These are phyloP conservation scores for Eucalyptus camaldulensis DNA, from an alignment of 345 rosid genomes.

Conservation along the genomic window DNA sequence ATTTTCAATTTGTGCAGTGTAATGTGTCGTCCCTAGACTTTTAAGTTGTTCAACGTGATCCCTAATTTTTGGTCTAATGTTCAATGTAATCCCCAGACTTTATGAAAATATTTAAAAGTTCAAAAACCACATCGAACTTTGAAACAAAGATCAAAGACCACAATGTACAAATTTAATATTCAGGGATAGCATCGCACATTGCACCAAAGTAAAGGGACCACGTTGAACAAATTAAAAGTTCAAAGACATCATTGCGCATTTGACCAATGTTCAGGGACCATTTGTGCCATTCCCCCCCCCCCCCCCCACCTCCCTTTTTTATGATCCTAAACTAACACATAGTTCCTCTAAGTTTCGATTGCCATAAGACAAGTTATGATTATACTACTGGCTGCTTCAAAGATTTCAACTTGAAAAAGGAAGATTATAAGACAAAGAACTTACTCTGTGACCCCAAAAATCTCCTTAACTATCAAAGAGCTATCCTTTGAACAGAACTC, in stretches of 20 bases:
- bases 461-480: constrained; percentile 82
- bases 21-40: neutral
- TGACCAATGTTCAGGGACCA: fast-evolving
- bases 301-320: neutral
- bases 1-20: neutral
- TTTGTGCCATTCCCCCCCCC: fast-evolving
- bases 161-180: fast-evolving
- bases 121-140: fast-evolving
- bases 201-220: neutral
- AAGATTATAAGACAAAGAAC: neutral
- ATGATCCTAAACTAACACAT: neutral
- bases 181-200: fast-evolving
- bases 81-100: neutral
- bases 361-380: neutral
- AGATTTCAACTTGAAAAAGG: neutral
- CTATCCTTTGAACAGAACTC: constrained; percentile 74
- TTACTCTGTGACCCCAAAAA: constrained; percentile 92
- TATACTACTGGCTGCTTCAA: neutral
- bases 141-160: neutral
- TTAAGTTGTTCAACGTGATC: fast-evolving
- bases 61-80: neutral
- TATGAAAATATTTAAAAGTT: neutral
- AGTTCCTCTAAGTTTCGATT: neutral
- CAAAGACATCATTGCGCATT: fast-evolving
- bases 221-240: neutral